Conservation (phyloP, 2,329 filamentous ascomycete species). For the Teratosphaeriaceae sp. region DNA sequence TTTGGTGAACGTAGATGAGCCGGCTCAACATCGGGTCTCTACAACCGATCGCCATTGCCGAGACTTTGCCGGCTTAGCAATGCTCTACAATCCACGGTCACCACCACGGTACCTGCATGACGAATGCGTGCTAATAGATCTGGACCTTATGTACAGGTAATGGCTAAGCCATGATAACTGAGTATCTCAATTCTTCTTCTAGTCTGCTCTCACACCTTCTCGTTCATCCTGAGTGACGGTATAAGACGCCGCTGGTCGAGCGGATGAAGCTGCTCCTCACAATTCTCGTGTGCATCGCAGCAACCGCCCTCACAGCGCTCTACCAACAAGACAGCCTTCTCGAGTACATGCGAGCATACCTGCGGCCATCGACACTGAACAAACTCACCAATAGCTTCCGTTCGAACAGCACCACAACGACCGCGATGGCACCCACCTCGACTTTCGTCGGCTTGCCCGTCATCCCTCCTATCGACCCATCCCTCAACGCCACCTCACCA, state of each 20-base stretch:
- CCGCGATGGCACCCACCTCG: slow-evolving; percentile 23
- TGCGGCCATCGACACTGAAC: slow-evolving; percentile 24
- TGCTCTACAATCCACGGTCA: slow-evolving; percentile 3
- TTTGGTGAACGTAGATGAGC: too few species aligned
- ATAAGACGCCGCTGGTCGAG: slow-evolving; percentile 6
- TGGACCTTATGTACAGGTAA: too few species aligned
- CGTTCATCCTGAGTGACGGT: background rate
- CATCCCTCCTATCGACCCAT: slow-evolving; percentile 38
- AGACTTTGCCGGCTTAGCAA: too few species aligned
- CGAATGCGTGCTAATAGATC: background rate
- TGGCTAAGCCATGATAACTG: slow-evolving; percentile 7
- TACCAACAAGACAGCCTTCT: slow-evolving; percentile 22
- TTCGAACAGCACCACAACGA: slow-evolving; percentile 26
- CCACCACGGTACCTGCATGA: background rate
- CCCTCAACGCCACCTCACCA: slow-evolving; percentile 52
- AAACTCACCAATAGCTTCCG: slow-evolving; percentile 18
- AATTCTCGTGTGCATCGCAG: slow-evolving; percentile 37
- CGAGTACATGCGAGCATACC: slow-evolving; percentile 35
- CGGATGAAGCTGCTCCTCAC: slow-evolving; percentile 25
- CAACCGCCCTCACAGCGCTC: slow-evolving; percentile 26
- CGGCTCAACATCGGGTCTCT: too few species aligned
- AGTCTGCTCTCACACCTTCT: slow-evolving; percentile 9
- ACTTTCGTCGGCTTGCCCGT: slow-evolving; percentile 44
- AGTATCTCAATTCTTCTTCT: slow-evolving; percentile 9
- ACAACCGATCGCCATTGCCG: too few species aligned